Percentiles rank a stretch among this genome's conserved stretches.
phyloP scores from a whole-genome alignment of 2,329 filamentous ascomycete species.

The Claviceps fusiformis region DNA sequence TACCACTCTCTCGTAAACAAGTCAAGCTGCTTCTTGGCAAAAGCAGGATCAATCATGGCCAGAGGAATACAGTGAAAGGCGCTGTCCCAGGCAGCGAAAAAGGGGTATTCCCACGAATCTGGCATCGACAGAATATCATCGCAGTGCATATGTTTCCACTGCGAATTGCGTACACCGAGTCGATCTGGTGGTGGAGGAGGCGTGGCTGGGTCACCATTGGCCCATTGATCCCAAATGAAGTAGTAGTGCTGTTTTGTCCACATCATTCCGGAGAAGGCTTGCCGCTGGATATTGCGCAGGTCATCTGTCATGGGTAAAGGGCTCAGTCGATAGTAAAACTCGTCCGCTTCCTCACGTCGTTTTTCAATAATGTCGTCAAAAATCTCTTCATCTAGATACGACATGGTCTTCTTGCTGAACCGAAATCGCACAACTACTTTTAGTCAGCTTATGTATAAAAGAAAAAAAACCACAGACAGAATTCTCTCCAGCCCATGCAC shows the following conservation, averaged over 20 bases:
- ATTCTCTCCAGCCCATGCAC: background rate
- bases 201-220: constrained; percentile 79
- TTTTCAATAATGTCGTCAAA: constrained; percentile 86
- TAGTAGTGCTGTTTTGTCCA: constrained; percentile 97
- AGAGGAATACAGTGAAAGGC: constrained; percentile 94
- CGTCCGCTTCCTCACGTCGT: constrained; percentile 78
- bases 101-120: constrained; percentile 96
- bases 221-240: constrained; percentile 97
- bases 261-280: constrained; percentile 93
- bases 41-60: constrained; percentile 95
- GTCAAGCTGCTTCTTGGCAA: constrained; percentile 95
- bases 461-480: background rate
- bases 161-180: constrained; percentile 68
- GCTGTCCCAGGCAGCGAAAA: constrained; percentile 95
- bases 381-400: constrained; percentile 79
- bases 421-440: constrained; percentile 71
- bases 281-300: constrained; percentile 84
- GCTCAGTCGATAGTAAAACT: constrained; percentile 90
- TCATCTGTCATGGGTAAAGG: constrained; percentile 90
- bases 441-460: background rate
- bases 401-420: constrained; percentile 60
- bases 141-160: constrained; percentile 91
- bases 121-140: constrained; percentile 97
- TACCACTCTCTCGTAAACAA: constrained; percentile 97
- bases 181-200: constrained; percentile 71